Conservation (phyloP, 2,329 filamentous ascomycete species). For the Ophidiomyces ophidiicola region DNA sequence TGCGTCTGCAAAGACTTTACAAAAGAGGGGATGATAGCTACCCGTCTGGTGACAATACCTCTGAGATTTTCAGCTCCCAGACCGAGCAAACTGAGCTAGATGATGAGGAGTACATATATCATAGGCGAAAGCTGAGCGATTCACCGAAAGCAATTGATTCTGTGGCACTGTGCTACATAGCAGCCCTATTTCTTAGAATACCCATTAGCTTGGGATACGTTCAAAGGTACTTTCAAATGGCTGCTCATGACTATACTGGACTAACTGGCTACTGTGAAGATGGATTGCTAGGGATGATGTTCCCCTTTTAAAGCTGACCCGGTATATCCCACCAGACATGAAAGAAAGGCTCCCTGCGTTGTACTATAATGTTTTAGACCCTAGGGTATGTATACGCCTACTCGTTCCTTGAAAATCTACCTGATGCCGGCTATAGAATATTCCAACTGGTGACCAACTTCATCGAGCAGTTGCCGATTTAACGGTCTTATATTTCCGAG, state of each 20-base stretch:
- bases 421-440: conserved; percentile 18
- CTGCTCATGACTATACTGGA: background rate
- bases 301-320: conserved; percentile 54
- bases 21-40: conserved; percentile 31
- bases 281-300: conserved; percentile 60
- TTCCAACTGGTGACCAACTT: conserved; percentile 44
- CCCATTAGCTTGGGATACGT: conserved; percentile 67
- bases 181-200: conserved; percentile 58
- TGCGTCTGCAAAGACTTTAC: conserved; percentile 52
- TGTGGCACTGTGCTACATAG: conserved; percentile 68
- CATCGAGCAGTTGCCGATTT: conserved; percentile 53
- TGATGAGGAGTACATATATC: conserved; percentile 24
- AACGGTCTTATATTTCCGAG: conserved; percentile 49
- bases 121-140: conserved; percentile 25
- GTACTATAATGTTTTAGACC: conserved; percentile 31
- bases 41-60: conserved; percentile 28
- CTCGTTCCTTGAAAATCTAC: conserved; percentile 22
- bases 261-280: conserved; percentile 19
- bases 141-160: conserved; percentile 62
- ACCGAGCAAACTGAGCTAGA: conserved; percentile 37
- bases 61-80: conserved; percentile 49
- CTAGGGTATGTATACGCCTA: conserved; percentile 22
- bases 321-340: conserved; percentile 34
- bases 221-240: conserved; percentile 28
- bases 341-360: conserved; percentile 33